Percentiles rank a stretch among this genome's conserved stretches.
These are phyloP conservation scores for Protomyces inouyei DNA, from an alignment of 1,139 yeast species.

Conservation along the genomic window DNA sequence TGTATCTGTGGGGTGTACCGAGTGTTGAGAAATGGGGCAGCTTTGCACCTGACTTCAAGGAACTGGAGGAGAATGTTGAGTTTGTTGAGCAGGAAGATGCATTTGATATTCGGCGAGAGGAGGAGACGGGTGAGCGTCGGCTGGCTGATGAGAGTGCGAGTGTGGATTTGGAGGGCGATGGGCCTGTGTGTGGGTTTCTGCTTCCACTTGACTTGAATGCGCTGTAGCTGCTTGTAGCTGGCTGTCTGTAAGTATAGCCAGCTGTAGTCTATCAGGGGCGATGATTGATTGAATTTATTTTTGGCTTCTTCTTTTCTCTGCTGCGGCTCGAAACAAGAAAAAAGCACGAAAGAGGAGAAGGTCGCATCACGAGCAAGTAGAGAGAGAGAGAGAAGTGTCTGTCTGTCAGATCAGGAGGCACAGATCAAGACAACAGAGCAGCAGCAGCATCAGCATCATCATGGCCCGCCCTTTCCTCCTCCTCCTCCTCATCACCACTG, in stretches of 20 bases:
- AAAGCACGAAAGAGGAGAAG: too few species aligned
- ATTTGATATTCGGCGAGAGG: slow-evolving; percentile 55
- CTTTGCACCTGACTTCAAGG: slow-evolving; percentile 92
- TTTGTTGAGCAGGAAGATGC: slow-evolving; percentile 89
- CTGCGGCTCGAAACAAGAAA: too few species aligned
- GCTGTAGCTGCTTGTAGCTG: too few species aligned
- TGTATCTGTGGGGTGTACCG: slow-evolving; percentile 76
- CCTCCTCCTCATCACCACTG: neutral
- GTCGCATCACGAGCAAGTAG: too few species aligned
- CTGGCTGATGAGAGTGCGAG: slow-evolving; percentile 18
- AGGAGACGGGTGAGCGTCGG: slow-evolving; percentile 21
- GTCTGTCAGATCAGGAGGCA: too few species aligned
- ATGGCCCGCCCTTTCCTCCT: neutral
- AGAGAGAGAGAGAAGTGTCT: too few species aligned
- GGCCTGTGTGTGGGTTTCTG: neutral
- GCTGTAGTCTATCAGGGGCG: too few species aligned
- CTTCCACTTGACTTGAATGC: slow-evolving; percentile 8
- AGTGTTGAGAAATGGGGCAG: slow-evolving; percentile 96
- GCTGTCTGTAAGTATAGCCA: too few species aligned
- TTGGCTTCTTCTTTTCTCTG: too few species aligned
- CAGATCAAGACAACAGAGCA: too few species aligned
- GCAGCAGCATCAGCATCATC: neutral
- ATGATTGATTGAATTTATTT: too few species aligned
- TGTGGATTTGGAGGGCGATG: slow-evolving; percentile 14
- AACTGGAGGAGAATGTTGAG: slow-evolving; percentile 84